A percentile compares a stretch with the other conserved stretches of the same genome.
Conservation (phyloP, 2,329 filamentous ascomycete genomes). For the Zarea fungicola region DNA sequence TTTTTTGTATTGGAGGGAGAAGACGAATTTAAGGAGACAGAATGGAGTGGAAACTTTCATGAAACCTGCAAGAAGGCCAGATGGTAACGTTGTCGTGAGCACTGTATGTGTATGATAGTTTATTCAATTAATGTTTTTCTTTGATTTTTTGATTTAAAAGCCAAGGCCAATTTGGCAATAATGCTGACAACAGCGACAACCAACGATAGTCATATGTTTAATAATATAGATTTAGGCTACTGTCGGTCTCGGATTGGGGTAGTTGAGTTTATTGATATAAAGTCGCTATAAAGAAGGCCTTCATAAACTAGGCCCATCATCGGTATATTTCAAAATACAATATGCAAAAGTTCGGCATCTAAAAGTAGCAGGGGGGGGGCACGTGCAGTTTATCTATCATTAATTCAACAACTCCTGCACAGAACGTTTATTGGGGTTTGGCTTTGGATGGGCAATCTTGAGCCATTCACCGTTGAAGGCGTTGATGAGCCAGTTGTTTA, state of each 20-base stretch:
- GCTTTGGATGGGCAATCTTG: slow-evolving; percentile 47
- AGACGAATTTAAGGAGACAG: not conserved
- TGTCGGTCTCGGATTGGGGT: too few species aligned
- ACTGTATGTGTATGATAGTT: slow-evolving; percentile 15
- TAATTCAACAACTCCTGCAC: not conserved
- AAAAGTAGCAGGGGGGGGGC: too few species aligned
- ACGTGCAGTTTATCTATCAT: too few species aligned
- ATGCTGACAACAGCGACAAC: too few species aligned
- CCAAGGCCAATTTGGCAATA: too few species aligned
- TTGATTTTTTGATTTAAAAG: slow-evolving; percentile 8
- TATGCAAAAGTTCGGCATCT: too few species aligned
- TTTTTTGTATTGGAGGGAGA: not conserved
- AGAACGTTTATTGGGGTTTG: slow-evolving; percentile 27
- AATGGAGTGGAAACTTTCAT: slow-evolving; percentile 2
- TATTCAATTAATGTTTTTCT: slow-evolving; percentile 13
- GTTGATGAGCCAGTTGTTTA: slow-evolving; percentile 89
- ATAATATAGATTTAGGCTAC: too few species aligned
- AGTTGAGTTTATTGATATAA: slow-evolving; percentile 18
- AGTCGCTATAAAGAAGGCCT: too few species aligned
- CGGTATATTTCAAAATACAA: too few species aligned
- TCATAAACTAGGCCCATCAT: too few species aligned
- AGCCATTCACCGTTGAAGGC: slow-evolving; percentile 97
- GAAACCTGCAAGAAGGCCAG: slow-evolving; percentile 7
- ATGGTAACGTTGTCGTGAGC: not conserved
- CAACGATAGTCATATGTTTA: too few species aligned